phyloP scores from a whole-genome alignment of 306 rosid genomes.

The Ammopiptanthus mongolicus region DNA sequence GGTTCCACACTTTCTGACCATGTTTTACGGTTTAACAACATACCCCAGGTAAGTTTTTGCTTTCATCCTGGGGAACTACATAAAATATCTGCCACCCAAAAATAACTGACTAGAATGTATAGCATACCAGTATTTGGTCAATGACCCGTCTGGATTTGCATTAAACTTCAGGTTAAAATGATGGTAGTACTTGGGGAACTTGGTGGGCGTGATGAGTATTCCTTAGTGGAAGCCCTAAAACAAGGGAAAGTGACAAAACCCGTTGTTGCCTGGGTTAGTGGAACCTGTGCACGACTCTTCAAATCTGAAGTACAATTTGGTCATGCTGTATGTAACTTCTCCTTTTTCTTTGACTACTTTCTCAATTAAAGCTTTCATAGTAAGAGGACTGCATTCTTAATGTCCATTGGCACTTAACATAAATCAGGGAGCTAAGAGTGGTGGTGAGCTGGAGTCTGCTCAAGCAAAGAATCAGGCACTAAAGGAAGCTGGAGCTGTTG shows the following conservation, averaged over 20 bases:
- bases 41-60: constrained; percentile 68
- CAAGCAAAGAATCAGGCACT: constrained; percentile 97
- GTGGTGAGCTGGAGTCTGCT: constrained; percentile 97
- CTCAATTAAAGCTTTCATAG: constrained; percentile 11
- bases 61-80: constrained; percentile 19
- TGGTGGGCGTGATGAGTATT: constrained; percentile 96
- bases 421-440: constrained; percentile 96
- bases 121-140: neutral
- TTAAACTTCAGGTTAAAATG: constrained; percentile 73
- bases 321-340: constrained; percentile 79
- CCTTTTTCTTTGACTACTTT: constrained; percentile 13
- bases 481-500: constrained; percentile 90
- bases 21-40: constrained; percentile 94
- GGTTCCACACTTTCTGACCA: constrained; percentile 99
- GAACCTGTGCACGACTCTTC: constrained; percentile 96
- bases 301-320: constrained; percentile 99
- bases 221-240: constrained; percentile 91
- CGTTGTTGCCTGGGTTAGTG: constrained; percentile 99
- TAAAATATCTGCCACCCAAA: neutral
- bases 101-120: neutral
- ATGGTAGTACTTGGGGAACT: constrained; percentile 97
- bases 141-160: constrained; percentile 21
- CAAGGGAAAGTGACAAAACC: constrained; percentile 93
- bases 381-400: constrained; percentile 21
- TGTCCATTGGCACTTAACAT: constrained; percentile 5